phyloP scores from a whole-genome alignment of 169 alveolate species.

The Eimeria zaria region DNA sequence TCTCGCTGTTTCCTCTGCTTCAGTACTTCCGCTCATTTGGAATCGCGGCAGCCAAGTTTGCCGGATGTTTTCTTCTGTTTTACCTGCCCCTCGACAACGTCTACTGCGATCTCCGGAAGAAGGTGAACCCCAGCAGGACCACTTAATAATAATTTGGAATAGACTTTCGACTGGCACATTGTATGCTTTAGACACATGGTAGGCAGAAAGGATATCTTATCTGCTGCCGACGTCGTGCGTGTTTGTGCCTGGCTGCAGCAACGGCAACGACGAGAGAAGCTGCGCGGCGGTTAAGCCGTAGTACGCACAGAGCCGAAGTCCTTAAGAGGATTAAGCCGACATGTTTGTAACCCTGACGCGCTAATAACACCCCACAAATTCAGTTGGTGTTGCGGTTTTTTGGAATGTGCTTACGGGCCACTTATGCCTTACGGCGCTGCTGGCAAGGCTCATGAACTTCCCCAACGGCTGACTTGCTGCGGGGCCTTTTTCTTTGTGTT shows the following conservation, averaged over 20 bases:
- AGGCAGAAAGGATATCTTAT: not conserved
- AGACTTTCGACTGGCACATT: not conserved
- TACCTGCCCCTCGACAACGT: constrained; percentile 60
- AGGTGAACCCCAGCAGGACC: not conserved
- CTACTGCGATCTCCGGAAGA: constrained; percentile 65
- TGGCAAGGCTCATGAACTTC: not conserved
- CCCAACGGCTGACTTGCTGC: not conserved
- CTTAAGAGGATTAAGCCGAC: not conserved
- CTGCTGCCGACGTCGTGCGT: not conserved
- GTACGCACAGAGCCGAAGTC: not conserved
- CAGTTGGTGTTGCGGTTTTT: not conserved
- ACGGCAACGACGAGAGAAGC: constrained; percentile 50
- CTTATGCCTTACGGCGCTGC: not conserved
- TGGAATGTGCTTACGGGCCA: not conserved
- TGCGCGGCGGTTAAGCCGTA: constrained; percentile 2
- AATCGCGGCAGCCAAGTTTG: constrained; percentile 55
- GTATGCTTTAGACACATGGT: not conserved
- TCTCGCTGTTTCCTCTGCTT: not conserved
- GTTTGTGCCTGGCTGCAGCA: constrained; percentile 48
- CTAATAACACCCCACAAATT: not conserved
- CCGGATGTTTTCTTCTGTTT: constrained; percentile 50
- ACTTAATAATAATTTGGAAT: not conserved
- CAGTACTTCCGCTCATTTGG: constrained; percentile 55
- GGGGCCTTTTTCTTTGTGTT: not conserved
- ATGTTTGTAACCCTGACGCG: not conserved